Base-by-base conservation (phyloP, 1,284 basidiomycete genomes). In the Flammula alnicola region DNA sequence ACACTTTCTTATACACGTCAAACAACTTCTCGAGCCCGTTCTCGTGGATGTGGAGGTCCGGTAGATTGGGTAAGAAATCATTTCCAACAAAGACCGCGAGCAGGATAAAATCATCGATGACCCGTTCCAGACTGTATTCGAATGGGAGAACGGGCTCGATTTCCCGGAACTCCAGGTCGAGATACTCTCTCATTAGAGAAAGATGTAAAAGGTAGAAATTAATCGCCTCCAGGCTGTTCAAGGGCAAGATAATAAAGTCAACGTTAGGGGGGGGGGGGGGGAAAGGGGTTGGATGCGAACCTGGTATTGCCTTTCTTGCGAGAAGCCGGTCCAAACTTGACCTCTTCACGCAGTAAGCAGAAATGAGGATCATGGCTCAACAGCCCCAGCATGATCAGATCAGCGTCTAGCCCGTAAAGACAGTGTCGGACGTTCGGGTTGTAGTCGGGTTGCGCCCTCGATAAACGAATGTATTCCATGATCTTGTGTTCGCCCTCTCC, bases 401-500 rank as follows among this genome's bases (percentile, higher is more conserved):
- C 97, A 44, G 97, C 97, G 67, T 99, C 97, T 29, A 99, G 84
- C 36, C 97, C 97, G 71, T 99, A 99, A 49, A 99, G 76, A 72
- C 97, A 99, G 72, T 99, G 97, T 57, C 97, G 87, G 44, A 93
- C 78, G 65, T 96, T 95, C 16, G 93, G 91, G 68, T 95, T 86
- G 74, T 99, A 97, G 66, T 91, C 90, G 7, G 91, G 91, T 70
- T 99, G 97, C 20, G 97, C 95, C 63, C 96, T 93, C 50, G 87
- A 86, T 54, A 94, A 76, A 43, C 97, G 89, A 64, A 99, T 98
- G 71, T 96, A 99, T 69, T 99, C 97, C 91, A 99, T 98, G 62
- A 99, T 96, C 79, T 99, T 99, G 81, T 99, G 97, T 69, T 99
- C 97, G 56, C 97, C 97, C 70, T 99, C 97, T 57, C 97, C 97